These are phyloP conservation scores for Backusella mclennaniae DNA, from an alignment of 192 early-diverging fungal species.

Conservation along the genomic window DNA sequence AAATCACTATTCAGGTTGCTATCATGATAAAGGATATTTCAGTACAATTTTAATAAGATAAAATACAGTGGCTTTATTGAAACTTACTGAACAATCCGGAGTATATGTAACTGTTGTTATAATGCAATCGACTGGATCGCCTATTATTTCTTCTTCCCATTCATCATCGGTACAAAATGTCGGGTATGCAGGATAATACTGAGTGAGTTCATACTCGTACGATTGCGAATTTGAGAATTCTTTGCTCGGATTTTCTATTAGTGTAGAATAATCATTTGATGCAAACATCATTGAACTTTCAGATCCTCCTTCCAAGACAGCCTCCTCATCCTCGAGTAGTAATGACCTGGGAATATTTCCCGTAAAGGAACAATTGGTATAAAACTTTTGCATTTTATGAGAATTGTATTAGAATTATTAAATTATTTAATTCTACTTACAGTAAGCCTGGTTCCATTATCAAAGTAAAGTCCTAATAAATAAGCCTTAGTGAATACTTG, in stretches of 20 bases:
- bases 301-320: background rate
- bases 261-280: background rate
- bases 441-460: background rate
- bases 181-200: background rate
- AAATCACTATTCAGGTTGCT: too few relatives aligned
- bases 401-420: background rate
- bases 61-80: background rate
- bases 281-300: background rate
- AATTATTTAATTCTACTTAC: background rate
- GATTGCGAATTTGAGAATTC: background rate
- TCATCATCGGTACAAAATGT: background rate
- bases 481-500: too few relatives aligned
- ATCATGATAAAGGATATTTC: background rate
- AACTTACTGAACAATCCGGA: constrained; percentile 7
- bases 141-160: background rate
- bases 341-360: background rate
- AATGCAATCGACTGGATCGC: background rate
- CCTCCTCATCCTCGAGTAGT: background rate
- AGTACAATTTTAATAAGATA: background rate
- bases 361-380: background rate
- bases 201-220: too few relatives aligned
- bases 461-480: background rate
- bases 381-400: background rate
- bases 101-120: background rate
- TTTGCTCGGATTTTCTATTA: background rate